These are phyloP conservation scores for Ceratocystis alfenasii DNA, from an alignment of 2,329 filamentous ascomycete genomes.

Conservation along the genomic window DNA sequence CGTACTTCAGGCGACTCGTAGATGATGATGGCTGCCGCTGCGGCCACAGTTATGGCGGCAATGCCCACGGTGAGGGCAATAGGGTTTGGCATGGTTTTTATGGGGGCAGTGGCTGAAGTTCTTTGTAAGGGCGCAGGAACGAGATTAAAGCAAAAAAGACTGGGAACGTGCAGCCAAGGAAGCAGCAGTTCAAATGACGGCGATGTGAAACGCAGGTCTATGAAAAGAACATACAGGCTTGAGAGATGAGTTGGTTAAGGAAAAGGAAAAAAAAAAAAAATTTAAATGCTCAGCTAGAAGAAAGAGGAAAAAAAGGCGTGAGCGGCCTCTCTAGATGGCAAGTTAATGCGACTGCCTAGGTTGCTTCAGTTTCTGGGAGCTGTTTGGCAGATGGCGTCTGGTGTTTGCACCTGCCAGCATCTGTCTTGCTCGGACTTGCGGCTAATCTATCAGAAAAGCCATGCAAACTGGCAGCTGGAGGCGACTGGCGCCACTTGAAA, in stretches of 20 bases:
- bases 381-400: background rate
- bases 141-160: background rate
- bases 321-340: background rate
- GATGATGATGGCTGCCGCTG: slow-evolving; percentile 47
- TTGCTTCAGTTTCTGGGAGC: background rate
- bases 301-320: background rate
- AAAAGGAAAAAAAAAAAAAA: background rate
- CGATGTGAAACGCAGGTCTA: slow-evolving; percentile 1
- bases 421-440: background rate
- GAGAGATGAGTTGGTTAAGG: background rate
- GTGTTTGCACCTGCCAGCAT: background rate
- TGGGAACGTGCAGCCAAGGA: background rate
- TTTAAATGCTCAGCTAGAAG: background rate
- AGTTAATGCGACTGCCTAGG: background rate
- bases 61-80: slow-evolving; percentile 45
- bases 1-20: slow-evolving; percentile 54
- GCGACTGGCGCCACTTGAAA: background rate
- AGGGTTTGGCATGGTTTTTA: slow-evolving; percentile 35
- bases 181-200: background rate
- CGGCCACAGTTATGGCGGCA: slow-evolving; percentile 45
- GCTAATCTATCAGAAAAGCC: background rate
- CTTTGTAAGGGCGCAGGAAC: no score
- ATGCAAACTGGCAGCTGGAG: background rate
- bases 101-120: background rate
- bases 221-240: slow-evolving; percentile 8